phyloP scores from a whole-genome alignment of 768 basidiomycete species.

The Pleurotus tuoliensis region DNA sequence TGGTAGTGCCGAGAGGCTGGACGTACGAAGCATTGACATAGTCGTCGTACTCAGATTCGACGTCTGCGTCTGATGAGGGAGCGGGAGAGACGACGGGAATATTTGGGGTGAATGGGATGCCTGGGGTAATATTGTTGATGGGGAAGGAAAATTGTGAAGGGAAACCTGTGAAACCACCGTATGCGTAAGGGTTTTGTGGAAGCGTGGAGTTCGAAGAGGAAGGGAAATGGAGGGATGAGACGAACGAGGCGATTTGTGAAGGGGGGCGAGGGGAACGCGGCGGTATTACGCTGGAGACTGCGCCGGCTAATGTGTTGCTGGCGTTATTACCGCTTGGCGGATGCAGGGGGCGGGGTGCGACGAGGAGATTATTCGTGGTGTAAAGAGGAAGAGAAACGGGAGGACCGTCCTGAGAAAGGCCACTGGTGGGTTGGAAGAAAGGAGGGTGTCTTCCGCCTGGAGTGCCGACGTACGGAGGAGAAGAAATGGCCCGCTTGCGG shows the following conservation, averaged over 20 bases:
- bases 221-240: not conserved
- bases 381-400: not conserved
- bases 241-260: conserved; percentile 1
- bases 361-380: not conserved
- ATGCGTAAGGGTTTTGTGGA: no score
- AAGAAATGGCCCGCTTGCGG: conserved; percentile 7
- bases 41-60: conserved; percentile 58
- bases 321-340: no score
- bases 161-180: no score
- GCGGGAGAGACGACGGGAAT: conserved; percentile 11
- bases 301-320: not conserved
- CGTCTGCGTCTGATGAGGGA: conserved; percentile 2
- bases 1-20: conserved; percentile 76
- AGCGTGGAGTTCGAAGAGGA: not conserved
- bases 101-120: conserved; percentile 6
- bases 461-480: not conserved
- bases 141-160: not conserved
- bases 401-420: not conserved
- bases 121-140: not conserved
- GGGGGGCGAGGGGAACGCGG: not conserved
- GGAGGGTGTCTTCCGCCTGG: not conserved
- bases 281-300: not conserved
- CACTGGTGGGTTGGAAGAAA: not conserved
- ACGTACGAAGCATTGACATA: conserved; percentile 96
- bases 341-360: not conserved